A percentile compares a stretch with the other conserved stretches of the same genome.
These are phyloP conservation scores for Scheffersomyces segobiensis DNA, from an alignment of 1,139 yeast genomes.

Conservation along the genomic window DNA sequence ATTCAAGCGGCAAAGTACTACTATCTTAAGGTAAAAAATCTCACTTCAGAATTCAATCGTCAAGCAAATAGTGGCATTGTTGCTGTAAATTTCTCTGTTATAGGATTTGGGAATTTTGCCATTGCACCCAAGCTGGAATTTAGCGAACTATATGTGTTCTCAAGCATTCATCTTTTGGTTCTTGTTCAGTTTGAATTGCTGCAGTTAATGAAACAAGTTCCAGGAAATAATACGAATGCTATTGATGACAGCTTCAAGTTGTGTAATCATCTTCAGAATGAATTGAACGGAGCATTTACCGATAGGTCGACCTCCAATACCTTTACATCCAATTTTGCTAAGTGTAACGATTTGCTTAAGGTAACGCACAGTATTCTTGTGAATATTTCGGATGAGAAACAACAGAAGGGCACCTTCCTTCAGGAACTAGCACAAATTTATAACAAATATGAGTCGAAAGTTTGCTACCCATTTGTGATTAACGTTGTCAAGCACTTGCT, in stretches of 20 bases:
- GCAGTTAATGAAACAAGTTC: conserved; percentile 7
- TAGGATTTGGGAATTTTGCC: conserved; percentile 24
- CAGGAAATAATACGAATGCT: conserved; percentile 4
- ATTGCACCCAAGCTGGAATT: conserved; percentile 14
- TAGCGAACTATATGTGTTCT: conserved; percentile 27
- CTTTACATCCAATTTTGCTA: conserved; percentile 20
- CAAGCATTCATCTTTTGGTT: conserved; percentile 26
- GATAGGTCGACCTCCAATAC: conserved; percentile 15
- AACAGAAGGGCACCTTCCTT: background rate
- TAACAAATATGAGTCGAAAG: conserved; percentile 6
- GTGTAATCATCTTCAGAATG: conserved; percentile 17
- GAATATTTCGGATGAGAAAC: conserved; percentile 7
- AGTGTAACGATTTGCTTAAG: conserved; percentile 14
- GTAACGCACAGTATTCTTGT: conserved; percentile 12
- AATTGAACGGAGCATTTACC: conserved; percentile 18
- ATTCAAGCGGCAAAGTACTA: conserved; percentile 38
- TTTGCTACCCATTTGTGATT: conserved; percentile 17
- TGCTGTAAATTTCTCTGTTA: background rate
- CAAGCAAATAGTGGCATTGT: background rate
- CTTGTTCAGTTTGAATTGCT: conserved; percentile 25
- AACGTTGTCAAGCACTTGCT: conserved; percentile 17
- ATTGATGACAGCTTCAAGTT: conserved; percentile 13
- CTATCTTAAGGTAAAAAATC: conserved; percentile 30
- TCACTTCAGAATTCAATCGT: conserved; percentile 5
- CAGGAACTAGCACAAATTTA: background rate